Conservation (phyloP, 345 rosid genomes). For the Sapria himalayana region DNA sequence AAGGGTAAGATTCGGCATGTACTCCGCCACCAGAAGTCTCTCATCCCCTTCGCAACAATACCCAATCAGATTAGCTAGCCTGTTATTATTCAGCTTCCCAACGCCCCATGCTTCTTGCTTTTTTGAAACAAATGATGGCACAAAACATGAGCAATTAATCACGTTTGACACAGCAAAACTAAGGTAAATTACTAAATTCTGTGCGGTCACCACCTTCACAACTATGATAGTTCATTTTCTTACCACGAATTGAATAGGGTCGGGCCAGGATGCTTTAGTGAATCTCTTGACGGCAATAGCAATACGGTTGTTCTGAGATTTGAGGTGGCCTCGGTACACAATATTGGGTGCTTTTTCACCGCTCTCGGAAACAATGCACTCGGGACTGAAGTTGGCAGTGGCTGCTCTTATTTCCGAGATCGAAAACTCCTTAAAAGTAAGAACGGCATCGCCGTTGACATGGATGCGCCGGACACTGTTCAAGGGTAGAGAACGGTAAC, state of each 20-base stretch:
- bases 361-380: constrained; percentile 51
- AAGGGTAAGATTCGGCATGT: constrained; percentile 73
- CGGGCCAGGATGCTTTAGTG: constrained; percentile 69
- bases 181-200: no score
- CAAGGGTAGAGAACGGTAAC: constrained; percentile 3
- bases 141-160: background rate
- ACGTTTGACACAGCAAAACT: background rate
- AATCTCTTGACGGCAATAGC: constrained; percentile 73
- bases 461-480: constrained; percentile 2
- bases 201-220: background rate
- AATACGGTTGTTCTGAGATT: constrained; percentile 19
- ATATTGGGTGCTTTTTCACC: constrained; percentile 65
- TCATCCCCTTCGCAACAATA: constrained; percentile 92
- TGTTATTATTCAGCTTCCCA: constrained; percentile 51
- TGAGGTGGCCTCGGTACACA: constrained; percentile 57
- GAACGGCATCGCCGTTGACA: constrained; percentile 11
- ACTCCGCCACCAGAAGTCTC: constrained; percentile 77
- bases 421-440: constrained; percentile 45
- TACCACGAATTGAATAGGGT: constrained; percentile 74
- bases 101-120: constrained; percentile 76
- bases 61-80: constrained; percentile 74
- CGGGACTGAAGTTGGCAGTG: constrained; percentile 58
- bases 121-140: constrained; percentile 1
- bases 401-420: constrained; percentile 57
- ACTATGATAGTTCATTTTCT: background rate